Evolutionary conservation across 2,329 filamentous ascomycete genomes (phyloP).

Genomic region (Fusarium protoensiforme): DNA sequence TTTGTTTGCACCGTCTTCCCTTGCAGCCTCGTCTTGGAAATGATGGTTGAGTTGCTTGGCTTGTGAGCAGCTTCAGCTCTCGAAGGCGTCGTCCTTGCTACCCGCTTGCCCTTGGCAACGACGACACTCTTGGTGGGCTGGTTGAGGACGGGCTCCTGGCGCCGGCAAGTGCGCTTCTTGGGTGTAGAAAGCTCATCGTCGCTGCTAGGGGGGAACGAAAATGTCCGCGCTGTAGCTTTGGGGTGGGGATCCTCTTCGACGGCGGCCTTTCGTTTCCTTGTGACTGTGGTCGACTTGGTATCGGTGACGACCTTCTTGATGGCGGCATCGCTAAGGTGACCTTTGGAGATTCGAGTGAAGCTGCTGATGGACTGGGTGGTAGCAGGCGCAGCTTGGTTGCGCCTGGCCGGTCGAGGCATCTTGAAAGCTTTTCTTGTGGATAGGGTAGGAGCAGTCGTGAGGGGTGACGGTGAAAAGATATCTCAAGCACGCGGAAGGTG

Average conservation of each 20-base stretch:
- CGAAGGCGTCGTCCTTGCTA: conserved; percentile 44
- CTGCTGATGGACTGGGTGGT: conserved; percentile 51
- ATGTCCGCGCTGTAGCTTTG: conserved; percentile 39
- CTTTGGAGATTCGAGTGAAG: conserved; percentile 62
- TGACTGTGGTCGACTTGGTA: conserved; percentile 20
- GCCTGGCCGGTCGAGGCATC: conserved; percentile 43
- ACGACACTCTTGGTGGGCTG: conserved; percentile 7
- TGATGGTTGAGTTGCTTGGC: conserved; percentile 45
- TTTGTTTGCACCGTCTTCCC: conserved; percentile 47
- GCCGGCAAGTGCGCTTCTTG: conserved; percentile 45
- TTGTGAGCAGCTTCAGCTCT: conserved; percentile 45
- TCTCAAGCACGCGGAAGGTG: background rate
- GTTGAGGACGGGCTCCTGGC: conserved; percentile 35
- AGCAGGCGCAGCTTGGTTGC: conserved; percentile 34
- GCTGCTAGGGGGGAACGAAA: conserved; percentile 50
- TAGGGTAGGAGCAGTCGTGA: background rate
- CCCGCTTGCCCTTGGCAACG: conserved; percentile 45
- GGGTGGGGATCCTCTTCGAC: conserved; percentile 42
- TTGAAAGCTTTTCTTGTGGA: conserved; percentile 1
- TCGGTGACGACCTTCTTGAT: conserved; percentile 50
- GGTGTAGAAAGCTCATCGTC: conserved; percentile 41
- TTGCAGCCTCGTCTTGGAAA: conserved; percentile 45
- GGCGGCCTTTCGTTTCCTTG: conserved; percentile 54
- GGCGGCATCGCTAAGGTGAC: conserved; percentile 40
- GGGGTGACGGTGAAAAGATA: background rate